Conservation (phyloP, 345 rosid genomes). For the Brassica carinata region DNA sequence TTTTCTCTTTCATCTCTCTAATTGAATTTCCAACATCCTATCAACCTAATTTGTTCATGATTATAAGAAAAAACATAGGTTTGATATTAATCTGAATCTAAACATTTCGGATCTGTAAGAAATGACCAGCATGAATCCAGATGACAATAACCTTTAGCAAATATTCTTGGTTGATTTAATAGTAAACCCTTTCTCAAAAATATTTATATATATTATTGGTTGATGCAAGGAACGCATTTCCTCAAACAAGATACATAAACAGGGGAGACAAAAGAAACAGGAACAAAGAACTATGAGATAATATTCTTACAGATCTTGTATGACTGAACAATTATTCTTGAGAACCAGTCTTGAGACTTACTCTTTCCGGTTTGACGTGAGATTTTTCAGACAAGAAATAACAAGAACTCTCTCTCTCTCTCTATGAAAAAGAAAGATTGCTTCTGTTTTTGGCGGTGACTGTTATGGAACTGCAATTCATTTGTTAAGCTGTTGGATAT, state of each 20-base stretch:
- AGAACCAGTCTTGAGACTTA: background rate
- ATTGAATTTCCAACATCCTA: background rate
- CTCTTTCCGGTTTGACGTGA: background rate
- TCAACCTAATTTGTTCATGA: background rate
- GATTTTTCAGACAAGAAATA: constrained; percentile 19
- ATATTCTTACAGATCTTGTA: constrained; percentile 30
- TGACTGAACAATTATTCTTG: constrained; percentile 7
- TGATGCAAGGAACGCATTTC: background rate
- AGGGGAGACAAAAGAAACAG: background rate
- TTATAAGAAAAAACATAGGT: background rate
- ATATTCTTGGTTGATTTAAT: background rate
- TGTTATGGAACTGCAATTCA: constrained; percentile 23
- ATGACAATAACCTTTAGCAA: background rate
- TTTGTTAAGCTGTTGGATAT: constrained; percentile 33
- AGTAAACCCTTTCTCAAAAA: no score
- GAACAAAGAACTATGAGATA: background rate
- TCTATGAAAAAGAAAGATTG: constrained; percentile 26
- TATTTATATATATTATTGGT: background rate
- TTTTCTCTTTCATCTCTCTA: background rate
- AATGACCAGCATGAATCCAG: background rate
- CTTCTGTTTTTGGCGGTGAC: constrained; percentile 41
- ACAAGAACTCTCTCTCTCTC: constrained; percentile 4
- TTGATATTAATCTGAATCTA: background rate
- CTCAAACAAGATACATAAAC: background rate
- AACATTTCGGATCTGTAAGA: background rate